Evolutionary conservation across 2,329 filamentous ascomycete species (phyloP).

Genomic region (Cucurbitaria berberidis): DNA sequence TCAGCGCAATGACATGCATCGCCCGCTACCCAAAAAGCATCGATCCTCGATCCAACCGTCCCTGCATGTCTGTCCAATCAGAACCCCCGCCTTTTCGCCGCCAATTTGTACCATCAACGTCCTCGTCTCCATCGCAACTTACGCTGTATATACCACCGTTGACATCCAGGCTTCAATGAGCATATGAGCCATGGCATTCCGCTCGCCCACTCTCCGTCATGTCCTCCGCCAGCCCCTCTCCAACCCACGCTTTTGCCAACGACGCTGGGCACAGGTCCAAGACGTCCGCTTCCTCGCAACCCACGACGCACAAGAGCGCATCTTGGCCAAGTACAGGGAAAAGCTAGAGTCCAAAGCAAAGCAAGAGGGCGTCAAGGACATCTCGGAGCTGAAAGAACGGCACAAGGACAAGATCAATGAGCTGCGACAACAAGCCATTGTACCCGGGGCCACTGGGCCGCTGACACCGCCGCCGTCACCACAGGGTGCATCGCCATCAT

Average conservation of each 20-base stretch:
- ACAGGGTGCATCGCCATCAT: constrained; percentile 10
- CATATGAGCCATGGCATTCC: constrained; percentile 32
- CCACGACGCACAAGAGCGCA: constrained; percentile 68
- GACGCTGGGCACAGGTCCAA: constrained; percentile 89
- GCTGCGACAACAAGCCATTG: constrained; percentile 70
- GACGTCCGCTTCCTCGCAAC: constrained; percentile 90
- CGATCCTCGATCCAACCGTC: constrained; percentile 3
- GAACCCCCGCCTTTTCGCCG: constrained; percentile 23
- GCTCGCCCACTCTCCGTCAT: constrained; percentile 38
- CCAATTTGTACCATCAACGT: background rate
- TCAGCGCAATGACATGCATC: constrained; percentile 6
- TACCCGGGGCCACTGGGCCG: constrained; percentile 58
- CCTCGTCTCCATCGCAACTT: constrained; percentile 3
- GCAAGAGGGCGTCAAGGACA: constrained; percentile 70
- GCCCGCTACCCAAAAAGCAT: constrained; percentile 3
- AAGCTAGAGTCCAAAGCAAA: constrained; percentile 85
- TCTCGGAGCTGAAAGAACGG: constrained; percentile 77
- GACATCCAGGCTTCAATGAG: too few relatives aligned
- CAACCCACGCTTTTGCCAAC: constrained; percentile 59
- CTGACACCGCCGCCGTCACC: constrained; percentile 34
- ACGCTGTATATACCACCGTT: too few relatives aligned
- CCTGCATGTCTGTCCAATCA: constrained; percentile 15
- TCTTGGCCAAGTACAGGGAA: constrained; percentile 84
- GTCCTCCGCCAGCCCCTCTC: constrained; percentile 39
- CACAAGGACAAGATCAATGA: constrained; percentile 84